Evolutionary conservation across 805 yeast species (phyloP), one percentile per base, ranked within the genome.

Genomic region (Candida sithepensis): DNA sequence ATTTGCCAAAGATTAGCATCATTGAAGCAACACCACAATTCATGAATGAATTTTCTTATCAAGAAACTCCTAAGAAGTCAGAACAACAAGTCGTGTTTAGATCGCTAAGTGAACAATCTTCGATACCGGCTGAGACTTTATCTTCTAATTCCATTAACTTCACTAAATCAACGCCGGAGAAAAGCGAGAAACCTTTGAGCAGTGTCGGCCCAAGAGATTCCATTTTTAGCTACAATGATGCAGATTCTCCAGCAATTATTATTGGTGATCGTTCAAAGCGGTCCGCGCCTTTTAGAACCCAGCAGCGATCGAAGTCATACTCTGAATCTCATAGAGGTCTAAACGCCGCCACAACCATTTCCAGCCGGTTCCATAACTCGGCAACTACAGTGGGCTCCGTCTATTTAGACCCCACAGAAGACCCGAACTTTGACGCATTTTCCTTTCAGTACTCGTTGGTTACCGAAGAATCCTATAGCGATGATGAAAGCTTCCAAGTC

Each of bases 211-310:
- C 28, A 42, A 39, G 48, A 28, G 55, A 57, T 38, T 53, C 57
- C 12, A 51, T 57, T 5, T 55, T 57, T 50, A 51, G 59, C 42
- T 33, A 33, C n/a, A 23, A 39, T 28, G 41, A 43, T 19, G 26
- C 50, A 10, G 20, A 34, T 4, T 42, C 39, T 3, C 50, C 58
- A 22, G 51, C 58, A 23, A 48, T 56, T 10, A 44, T 53, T n/a
- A 44, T 51, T 34, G 49, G 21, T 3, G 41, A 22, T 23, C 20
- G 18, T 38, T 18, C 20, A 14, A 28, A 42, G 22, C 22, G 28
- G 19, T 22, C 16, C 13, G 20, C 16, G 22, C 34, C 16, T 16
- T 5, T 39, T 18, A 24, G 28, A 24, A 24, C 28, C 28, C 28
- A 39, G 7, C 24, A 16, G 10, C 30, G 26, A 5, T 23, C 22